Evolutionary conservation across 1,284 basidiomycete genomes (phyloP).

Genomic region (Entoloma clypeatum): DNA sequence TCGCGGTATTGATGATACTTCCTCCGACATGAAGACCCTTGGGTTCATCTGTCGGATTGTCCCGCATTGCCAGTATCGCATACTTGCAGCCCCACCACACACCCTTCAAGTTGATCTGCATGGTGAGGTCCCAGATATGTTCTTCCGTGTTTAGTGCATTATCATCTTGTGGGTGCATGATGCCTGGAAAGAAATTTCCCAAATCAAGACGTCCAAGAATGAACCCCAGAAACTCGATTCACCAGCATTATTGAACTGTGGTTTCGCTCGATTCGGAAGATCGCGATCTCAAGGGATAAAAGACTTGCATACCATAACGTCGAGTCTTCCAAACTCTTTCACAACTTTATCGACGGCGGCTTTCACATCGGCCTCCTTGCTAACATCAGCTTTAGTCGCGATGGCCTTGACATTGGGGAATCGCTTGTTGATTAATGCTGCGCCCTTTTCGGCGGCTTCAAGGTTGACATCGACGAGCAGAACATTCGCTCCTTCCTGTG

Average conservation of each 20-base stretch:
- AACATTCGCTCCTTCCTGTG: constrained; percentile 86
- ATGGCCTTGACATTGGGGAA: constrained; percentile 72
- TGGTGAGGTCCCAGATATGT: constrained; percentile 91
- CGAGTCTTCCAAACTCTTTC: constrained; percentile 82
- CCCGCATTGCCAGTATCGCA: constrained; percentile 92
- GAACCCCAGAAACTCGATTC: constrained; percentile 13
- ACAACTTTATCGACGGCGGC: constrained; percentile 78
- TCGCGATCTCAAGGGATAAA: neutral
- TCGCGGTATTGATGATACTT: constrained; percentile 96
- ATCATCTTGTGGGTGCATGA: constrained; percentile 95
- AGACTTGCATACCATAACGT: constrained; percentile 76
- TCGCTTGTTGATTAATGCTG: constrained; percentile 59
- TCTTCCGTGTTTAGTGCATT: constrained; percentile 95
- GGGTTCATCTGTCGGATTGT: constrained; percentile 78
- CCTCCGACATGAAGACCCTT: constrained; percentile 84
- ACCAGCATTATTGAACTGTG: constrained; percentile 88
- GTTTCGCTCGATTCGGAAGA: neutral
- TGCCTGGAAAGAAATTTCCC: constrained; percentile 44
- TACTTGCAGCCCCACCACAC: constrained; percentile 99
- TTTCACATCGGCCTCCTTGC: constrained; percentile 85
- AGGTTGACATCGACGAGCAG: constrained; percentile 87
- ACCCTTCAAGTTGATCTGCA: constrained; percentile 94
- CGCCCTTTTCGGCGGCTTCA: constrained; percentile 69
- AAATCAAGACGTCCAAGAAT: constrained; percentile 2
- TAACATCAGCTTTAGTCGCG: constrained; percentile 80